Evolutionary conservation across 768 basidiomycete genomes (phyloP).

Genomic region (Boletus sp.): DNA sequence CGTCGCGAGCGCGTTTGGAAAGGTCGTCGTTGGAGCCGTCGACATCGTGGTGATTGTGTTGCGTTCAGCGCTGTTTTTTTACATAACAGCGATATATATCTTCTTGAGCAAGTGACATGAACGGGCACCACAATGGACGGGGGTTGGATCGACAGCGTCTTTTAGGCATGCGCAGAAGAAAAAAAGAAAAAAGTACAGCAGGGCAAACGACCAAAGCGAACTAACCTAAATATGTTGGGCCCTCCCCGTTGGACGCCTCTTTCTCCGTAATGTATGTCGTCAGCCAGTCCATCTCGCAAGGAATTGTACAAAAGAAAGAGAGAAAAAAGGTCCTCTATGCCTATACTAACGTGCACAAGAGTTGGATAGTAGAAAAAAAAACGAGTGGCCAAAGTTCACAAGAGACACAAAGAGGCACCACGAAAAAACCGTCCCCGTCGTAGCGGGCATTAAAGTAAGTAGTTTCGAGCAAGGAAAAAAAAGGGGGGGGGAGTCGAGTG

Average conservation of each 20-base stretch:
- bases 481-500: background rate
- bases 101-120: too few relatives aligned
- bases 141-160: too few relatives aligned
- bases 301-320: background rate
- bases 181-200: background rate
- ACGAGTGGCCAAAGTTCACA: background rate
- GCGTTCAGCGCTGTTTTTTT: background rate
- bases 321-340: constrained; percentile 10
- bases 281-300: background rate
- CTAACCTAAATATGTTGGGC: background rate
- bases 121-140: background rate
- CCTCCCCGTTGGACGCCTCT: background rate
- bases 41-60: background rate
- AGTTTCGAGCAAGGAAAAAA: background rate
- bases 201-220: background rate
- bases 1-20: background rate
- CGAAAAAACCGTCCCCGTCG: background rate
- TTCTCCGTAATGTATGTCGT: constrained; percentile 5
- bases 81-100: too few relatives aligned
- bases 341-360: background rate
- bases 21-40: background rate
- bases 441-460: constrained; percentile 14
- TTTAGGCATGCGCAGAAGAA: background rate
- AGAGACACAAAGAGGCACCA: background rate
- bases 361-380: background rate